These are phyloP conservation scores for Dendrobium nobile DNA, from an alignment of 106 monocot species.

Conservation along the genomic window DNA sequence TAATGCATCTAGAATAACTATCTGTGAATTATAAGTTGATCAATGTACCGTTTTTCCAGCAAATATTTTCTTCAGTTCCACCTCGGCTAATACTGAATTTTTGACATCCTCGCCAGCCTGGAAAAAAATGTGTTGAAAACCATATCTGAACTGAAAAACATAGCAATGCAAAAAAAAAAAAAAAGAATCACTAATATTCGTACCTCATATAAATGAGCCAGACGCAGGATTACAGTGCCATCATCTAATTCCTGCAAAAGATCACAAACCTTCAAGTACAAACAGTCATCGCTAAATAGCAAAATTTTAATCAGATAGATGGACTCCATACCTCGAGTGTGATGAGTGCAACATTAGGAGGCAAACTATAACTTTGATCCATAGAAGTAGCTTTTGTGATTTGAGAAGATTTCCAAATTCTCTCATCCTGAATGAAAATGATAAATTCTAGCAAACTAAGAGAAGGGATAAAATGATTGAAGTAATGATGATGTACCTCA, in stretches of 20 bases:
- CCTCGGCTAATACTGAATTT: constrained; percentile 51
- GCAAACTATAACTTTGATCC: constrained; percentile 53
- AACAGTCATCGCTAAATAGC: not conserved
- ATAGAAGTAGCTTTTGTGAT: constrained; percentile 27
- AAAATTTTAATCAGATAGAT: not conserved
- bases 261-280: not conserved
- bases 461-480: not conserved
- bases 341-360: constrained; percentile 77
- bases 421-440: constrained; percentile 35
- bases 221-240: constrained; percentile 54
- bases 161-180: constrained; percentile 1
- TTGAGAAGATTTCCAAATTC: constrained; percentile 53
- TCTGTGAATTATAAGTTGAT: not conserved
- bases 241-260: constrained; percentile 58
- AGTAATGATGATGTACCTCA: constrained; percentile 34
- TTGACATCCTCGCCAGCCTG: constrained; percentile 63
- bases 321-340: constrained; percentile 56
- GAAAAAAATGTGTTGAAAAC: not conserved
- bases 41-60: constrained; percentile 20
- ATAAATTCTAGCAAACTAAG: not conserved
- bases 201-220: constrained; percentile 90
- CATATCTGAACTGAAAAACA: not conserved
- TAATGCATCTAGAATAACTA: not conserved
- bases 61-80: constrained; percentile 68
- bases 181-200: not conserved